Evolutionary conservation across 2,329 filamentous ascomycete species (phyloP).

Genomic region (Tolypocladium ovalisporum): DNA sequence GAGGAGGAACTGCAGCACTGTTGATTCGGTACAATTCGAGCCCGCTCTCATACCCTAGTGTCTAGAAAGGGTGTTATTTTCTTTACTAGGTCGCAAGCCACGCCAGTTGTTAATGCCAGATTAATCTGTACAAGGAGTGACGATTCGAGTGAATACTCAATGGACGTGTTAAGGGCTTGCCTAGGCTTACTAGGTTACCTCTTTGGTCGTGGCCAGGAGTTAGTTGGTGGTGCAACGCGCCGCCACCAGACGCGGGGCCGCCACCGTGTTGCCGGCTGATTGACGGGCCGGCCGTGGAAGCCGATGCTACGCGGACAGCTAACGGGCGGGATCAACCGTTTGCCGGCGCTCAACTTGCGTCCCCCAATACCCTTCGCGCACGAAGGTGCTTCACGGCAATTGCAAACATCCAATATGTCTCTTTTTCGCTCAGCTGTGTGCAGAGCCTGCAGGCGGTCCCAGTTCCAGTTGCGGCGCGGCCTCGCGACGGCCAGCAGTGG

Average conservation of each 20-base stretch:
- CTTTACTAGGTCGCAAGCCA: conserved; percentile 25
- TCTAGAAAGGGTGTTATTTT: conserved; percentile 22
- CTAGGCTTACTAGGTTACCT: neutral
- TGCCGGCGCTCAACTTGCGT: neutral
- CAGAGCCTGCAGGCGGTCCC: conserved; percentile 25
- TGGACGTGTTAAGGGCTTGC: neutral
- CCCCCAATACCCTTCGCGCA: conserved; percentile 1
- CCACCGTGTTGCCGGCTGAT: conserved; percentile 3
- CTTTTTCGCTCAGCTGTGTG: conserved; percentile 25
- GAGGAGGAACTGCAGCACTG: conserved; percentile 7
- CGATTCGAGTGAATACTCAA: neutral
- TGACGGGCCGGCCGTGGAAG: conserved; percentile 8
- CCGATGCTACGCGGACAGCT: conserved; percentile 19
- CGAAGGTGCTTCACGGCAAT: conserved; percentile 1
- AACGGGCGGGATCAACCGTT: neutral
- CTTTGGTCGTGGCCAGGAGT: neutral
- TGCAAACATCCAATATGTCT: conserved; percentile 16
- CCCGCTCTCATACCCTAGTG: conserved; percentile 17
- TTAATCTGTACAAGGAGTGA: conserved; percentile 18
- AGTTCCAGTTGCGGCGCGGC: conserved; percentile 18
- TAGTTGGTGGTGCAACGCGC: neutral
- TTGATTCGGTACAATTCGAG: conserved; percentile 11
- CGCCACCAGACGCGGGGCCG: neutral
- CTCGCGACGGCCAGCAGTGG: conserved; percentile 28
- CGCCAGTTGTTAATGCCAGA: conserved; percentile 25